Evolutionary conservation across 2,329 filamentous ascomycete genomes (phyloP).

Genomic region (Diaporthe velutina): DNA sequence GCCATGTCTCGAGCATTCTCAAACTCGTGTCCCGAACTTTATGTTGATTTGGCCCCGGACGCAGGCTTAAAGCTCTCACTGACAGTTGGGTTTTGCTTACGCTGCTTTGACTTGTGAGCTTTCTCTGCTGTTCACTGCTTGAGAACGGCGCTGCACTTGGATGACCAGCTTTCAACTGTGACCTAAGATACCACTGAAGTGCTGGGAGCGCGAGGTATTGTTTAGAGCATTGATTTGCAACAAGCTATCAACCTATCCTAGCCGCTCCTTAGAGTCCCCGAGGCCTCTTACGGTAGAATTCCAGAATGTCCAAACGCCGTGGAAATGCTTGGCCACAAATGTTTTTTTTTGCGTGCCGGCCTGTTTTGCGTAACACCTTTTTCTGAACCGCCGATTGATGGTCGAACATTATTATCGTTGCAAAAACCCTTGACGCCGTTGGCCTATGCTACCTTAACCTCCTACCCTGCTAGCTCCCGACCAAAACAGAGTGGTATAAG

Average conservation of each 20-base stretch:
- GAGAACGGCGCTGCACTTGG: background rate
- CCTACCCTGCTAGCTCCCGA: background rate
- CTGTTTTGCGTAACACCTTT: constrained; percentile 8
- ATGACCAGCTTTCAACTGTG: background rate
- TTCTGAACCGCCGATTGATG: background rate
- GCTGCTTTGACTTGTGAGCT: background rate
- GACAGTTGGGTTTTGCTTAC: too few species aligned
- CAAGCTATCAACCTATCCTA: background rate
- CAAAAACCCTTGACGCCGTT: constrained; percentile 14
- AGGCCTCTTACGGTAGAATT: too few species aligned
- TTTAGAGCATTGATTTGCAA: background rate
- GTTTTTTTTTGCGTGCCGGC: constrained; percentile 26
- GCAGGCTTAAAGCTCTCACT: too few species aligned
- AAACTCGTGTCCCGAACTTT: background rate
- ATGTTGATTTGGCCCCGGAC: background rate
- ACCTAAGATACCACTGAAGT: background rate
- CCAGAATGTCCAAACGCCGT: background rate
- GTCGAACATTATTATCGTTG: background rate
- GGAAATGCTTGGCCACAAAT: constrained; percentile 9
- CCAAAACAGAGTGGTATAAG: constrained; percentile 35
- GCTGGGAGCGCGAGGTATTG: background rate
- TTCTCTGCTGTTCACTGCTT: background rate
- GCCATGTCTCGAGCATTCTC: too few species aligned
- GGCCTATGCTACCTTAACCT: constrained; percentile 3
- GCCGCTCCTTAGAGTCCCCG: background rate